These are phyloP conservation scores for Yamadazyma sp. DNA, from an alignment of 805 yeast species.

Conservation along the genomic window DNA sequence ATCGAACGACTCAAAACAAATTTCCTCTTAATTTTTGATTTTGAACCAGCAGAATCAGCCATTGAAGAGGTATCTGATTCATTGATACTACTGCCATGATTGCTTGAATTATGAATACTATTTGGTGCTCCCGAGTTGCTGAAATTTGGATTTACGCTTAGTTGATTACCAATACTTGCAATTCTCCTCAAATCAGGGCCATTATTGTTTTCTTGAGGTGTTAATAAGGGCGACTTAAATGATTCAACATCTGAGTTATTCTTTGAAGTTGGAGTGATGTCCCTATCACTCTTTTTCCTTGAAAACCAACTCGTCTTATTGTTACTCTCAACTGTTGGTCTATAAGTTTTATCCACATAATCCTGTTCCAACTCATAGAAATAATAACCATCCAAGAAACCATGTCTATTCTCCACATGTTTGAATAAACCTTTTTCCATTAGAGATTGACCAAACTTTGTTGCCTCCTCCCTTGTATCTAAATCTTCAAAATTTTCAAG, in stretches of 20 bases:
- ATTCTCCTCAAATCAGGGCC: constrained; percentile 19
- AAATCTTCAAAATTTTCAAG: constrained; percentile 76
- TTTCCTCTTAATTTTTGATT: constrained; percentile 22
- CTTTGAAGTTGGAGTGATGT: constrained; percentile 15
- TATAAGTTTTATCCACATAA: constrained; percentile 36
- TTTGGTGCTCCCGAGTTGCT: neutral
- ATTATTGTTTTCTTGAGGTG: constrained; percentile 13
- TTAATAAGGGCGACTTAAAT: constrained; percentile 22
- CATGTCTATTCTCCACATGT: constrained; percentile 84
- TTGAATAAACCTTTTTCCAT: constrained; percentile 69
- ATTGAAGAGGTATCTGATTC: constrained; percentile 23
- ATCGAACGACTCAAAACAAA: constrained; percentile 68
- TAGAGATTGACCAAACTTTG: constrained; percentile 69
- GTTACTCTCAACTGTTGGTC: constrained; percentile 13
- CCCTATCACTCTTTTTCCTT: constrained; percentile 19
- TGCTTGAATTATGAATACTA: constrained; percentile 2
- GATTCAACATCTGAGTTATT: constrained; percentile 27
- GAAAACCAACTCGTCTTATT: constrained; percentile 35
- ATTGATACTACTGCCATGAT: neutral
- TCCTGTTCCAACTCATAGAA: constrained; percentile 70
- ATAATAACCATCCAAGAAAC: constrained; percentile 89
- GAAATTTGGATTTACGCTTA: constrained; percentile 3
- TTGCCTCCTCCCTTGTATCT: constrained; percentile 79
- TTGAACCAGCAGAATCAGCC: constrained; percentile 23
- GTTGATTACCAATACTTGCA: constrained; percentile 14